Evolutionary conservation across 2,329 filamentous ascomycete species (phyloP), one percentile per base, ranked within the genome.

Genomic region (Xylariaceae sp.): DNA sequence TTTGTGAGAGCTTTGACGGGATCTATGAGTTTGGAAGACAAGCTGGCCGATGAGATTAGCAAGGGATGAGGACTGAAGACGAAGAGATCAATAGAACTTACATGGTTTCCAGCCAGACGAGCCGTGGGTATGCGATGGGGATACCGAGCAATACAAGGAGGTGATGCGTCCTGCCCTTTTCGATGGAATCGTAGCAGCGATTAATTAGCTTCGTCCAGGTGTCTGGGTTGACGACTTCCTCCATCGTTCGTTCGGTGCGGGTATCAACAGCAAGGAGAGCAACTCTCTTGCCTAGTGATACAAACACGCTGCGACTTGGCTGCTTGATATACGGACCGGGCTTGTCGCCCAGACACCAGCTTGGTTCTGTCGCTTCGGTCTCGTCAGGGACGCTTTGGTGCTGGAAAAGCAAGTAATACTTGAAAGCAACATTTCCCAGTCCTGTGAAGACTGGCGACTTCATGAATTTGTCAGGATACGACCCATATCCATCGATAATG

Each of bases 401-500:
- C 73, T 99, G 94, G 77, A 99, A 99, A 7, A 99, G 82, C 86
- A 99, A 88, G 70, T 99, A 99, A 75, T 97, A 99, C 73, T 99
- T 99, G 82, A 94, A 97, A 0, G 93, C 93, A 53, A 97, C 86
- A 44, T 88, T 89, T 2, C 94, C 95, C 7, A 99, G 75, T 0
- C 95, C 94, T 1, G 87, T 88, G 72, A 99, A 96, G 0, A 97
- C 90, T 0, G 90, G 88, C 2, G 90, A 90, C 65, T 83, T 85
- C 91, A 97, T 97, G 70, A 96, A 94, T 65, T 90, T 85, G 66
- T 97, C 84, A 3, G 92, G 87, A 72, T 97, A 99, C 0, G 92
- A 96, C 5, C 94, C 94, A 71, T 88, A 99, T 0, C 95, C 94
- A 74, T 92, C 88, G 64, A 92, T 92, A 66, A 92, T 89, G 66